Evolutionary conservation across 2,329 filamentous ascomycete species (phyloP).

Genomic region (Penicillium capsulatum): DNA sequence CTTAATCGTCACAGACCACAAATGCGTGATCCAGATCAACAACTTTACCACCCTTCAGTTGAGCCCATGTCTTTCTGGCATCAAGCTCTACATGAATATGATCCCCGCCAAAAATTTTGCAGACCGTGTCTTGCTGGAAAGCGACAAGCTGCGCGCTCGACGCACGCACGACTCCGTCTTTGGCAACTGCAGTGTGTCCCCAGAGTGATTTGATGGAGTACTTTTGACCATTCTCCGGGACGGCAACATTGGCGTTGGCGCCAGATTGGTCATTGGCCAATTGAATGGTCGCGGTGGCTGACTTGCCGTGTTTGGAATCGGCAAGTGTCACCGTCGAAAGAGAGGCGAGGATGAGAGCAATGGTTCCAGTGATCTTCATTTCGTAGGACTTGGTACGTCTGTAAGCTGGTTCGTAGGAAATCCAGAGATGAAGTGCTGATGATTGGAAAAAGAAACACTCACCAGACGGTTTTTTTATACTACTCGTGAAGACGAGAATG

Average conservation of each 20-base stretch:
- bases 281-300: constrained; percentile 18
- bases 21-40: constrained; percentile 16
- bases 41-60: constrained; percentile 6
- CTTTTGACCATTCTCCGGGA: constrained; percentile 20
- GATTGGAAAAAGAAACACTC: too few species aligned
- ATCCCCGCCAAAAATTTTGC: constrained; percentile 15
- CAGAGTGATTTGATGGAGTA: constrained; percentile 20
- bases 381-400: too few species aligned
- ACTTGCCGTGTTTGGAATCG: constrained; percentile 9
- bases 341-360: constrained; percentile 15
- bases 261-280: constrained; percentile 27
- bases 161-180: constrained; percentile 18
- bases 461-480: too few species aligned
- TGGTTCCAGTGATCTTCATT: constrained; percentile 19
- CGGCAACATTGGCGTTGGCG: constrained; percentile 17
- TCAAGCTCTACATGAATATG: constrained; percentile 8
- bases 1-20: constrained; percentile 14
- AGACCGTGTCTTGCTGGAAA: constrained; percentile 19
- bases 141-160: constrained; percentile 23
- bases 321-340: constrained; percentile 18
- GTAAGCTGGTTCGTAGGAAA: too few species aligned
- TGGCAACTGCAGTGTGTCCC: constrained; percentile 19
- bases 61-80: constrained; percentile 13
- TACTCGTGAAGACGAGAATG: too few species aligned
- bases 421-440: too few species aligned